Base-by-base conservation (phyloP, 331 rosid genomes). In the Acacia concinna region DNA sequence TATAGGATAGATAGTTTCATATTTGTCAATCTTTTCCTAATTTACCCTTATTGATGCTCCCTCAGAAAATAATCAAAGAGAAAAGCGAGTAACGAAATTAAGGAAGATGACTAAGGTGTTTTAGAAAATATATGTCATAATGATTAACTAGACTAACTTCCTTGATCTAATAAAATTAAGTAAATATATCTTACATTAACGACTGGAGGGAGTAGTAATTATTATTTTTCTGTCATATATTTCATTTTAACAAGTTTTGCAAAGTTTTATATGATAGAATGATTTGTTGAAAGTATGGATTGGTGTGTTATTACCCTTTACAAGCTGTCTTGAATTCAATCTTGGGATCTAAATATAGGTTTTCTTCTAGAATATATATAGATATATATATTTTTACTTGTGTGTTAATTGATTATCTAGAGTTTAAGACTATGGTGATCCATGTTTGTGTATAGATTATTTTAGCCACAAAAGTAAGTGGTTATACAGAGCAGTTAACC, bases 401-500 rank as follows among this genome's bases (percentile, higher is more conserved):
- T 46, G n/a, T 46, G n/a, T 46, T 49, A 49, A 49, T 49, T 49
- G 21, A 44, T 59, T 43, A 71, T 77, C 75, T 69, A 32, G 57
- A 68, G 51, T 67, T 77, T 83, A 71, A 77, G 76, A 54, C 64
- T 78, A 6, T 32, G 80, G 54, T 46, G n/a, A 78, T 35, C 66
- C 52, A 8, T 62, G 65, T 79, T 75, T 79, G 25, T 87, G 69
- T 60, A 67, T 85, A 92, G 97, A 78, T 95, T 76, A 76, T 93
- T 80, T 69, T 95, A 81, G 98, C 96, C 1, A 95, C 98, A 62
- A 93, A 95, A 88, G 85, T 89, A 21, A 75, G 90, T 51, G 99
- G 98, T 57, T 92, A 93, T 87, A 88, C 94, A 14, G 99, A 93
- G 86, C 83, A 86, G 73, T 8, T 87, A 0, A 40, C 83, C 84